These are phyloP conservation scores for Xylariomycetidae sp. DNA, from an alignment of 2,329 filamentous ascomycete genomes.

Conservation along the genomic window DNA sequence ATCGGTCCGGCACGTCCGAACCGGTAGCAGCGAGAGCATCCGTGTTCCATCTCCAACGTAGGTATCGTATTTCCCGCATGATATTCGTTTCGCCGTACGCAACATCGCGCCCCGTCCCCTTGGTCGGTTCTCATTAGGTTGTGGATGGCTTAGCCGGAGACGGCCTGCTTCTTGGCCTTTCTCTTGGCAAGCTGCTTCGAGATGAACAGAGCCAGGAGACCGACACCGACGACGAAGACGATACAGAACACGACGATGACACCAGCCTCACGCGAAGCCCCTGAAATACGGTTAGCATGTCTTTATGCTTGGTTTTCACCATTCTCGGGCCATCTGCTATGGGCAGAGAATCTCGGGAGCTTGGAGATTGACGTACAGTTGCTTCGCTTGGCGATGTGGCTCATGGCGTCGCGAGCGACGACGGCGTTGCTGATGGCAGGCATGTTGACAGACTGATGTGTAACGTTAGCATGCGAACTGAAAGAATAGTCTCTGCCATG, in stretches of 20 bases:
- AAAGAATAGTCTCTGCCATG: neutral
- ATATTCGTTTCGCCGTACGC: constrained; percentile 13
- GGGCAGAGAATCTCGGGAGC: neutral
- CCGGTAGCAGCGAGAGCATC: constrained; percentile 10
- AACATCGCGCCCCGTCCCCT: constrained; percentile 9
- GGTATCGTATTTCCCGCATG: constrained; percentile 15
- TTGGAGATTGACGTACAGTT: constrained; percentile 20
- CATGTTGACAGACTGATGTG: constrained; percentile 22
- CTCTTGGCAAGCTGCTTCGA: constrained; percentile 22
- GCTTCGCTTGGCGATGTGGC: constrained; percentile 23
- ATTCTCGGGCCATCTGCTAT: neutral
- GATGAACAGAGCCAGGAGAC: constrained; percentile 25
- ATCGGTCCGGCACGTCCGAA: constrained; percentile 13
- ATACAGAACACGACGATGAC: constrained; percentile 29
- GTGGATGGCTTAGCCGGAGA: constrained; percentile 14
- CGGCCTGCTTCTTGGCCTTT: constrained; percentile 22
- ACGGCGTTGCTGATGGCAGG: constrained; percentile 28
- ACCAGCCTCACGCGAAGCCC: constrained; percentile 26
- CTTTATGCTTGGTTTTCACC: neutral
- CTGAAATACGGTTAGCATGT: constrained; percentile 15
- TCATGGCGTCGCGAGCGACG: constrained; percentile 27
- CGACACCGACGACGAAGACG: constrained; percentile 27
- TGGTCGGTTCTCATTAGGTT: constrained; percentile 4
- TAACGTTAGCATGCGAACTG: constrained; percentile 12
- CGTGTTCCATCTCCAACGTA: constrained; percentile 15